Percentiles rank a stretch among this genome's conserved stretches.
Evolutionary conservation across 2,329 filamentous ascomycete genomes (phyloP).

Genomic region (Aspergillus ruber): DNA sequence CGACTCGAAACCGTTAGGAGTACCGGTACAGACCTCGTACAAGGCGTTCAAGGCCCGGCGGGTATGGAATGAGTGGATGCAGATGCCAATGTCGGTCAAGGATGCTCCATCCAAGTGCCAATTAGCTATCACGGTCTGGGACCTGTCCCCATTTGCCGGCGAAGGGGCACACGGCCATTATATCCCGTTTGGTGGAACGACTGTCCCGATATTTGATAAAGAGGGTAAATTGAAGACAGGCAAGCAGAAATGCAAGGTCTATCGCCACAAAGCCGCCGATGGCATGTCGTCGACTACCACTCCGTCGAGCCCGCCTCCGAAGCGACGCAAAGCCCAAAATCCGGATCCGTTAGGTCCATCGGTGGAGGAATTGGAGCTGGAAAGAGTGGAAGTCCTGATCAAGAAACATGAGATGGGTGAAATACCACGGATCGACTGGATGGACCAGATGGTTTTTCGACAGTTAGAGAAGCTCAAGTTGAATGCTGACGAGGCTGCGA

Average conservation of each 20-base stretch:
- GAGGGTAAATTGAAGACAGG: slow-evolving; percentile 90
- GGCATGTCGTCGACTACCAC: slow-evolving; percentile 75
- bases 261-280: slow-evolving; percentile 77
- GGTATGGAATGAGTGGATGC: slow-evolving; percentile 95
- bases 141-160: slow-evolving; percentile 73
- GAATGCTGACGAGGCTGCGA: slow-evolving; percentile 57
- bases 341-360: slow-evolving; percentile 42
- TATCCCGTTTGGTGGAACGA: slow-evolving; percentile 90
- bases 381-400: slow-evolving; percentile 79
- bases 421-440: slow-evolving; percentile 86
- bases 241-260: slow-evolving; percentile 80
- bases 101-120: slow-evolving; percentile 74
- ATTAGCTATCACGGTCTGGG: slow-evolving; percentile 91
- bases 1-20: slow-evolving; percentile 87
- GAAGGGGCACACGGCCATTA: slow-evolving; percentile 66
- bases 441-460: slow-evolving; percentile 89
- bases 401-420: slow-evolving; percentile 99
- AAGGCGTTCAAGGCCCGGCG: slow-evolving; percentile 69
- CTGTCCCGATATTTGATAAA: slow-evolving; percentile 81
- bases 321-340: slow-evolving; percentile 46
- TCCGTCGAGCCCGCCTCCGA: slow-evolving; percentile 58
- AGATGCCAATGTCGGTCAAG: slow-evolving; percentile 76
- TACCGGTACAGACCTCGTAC: slow-evolving; percentile 87
- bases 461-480: slow-evolving; percentile 72
- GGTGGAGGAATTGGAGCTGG: slow-evolving; percentile 77